Conservation (phyloP, 1,284 basidiomycete species). For the Schizopora paradoxa region DNA sequence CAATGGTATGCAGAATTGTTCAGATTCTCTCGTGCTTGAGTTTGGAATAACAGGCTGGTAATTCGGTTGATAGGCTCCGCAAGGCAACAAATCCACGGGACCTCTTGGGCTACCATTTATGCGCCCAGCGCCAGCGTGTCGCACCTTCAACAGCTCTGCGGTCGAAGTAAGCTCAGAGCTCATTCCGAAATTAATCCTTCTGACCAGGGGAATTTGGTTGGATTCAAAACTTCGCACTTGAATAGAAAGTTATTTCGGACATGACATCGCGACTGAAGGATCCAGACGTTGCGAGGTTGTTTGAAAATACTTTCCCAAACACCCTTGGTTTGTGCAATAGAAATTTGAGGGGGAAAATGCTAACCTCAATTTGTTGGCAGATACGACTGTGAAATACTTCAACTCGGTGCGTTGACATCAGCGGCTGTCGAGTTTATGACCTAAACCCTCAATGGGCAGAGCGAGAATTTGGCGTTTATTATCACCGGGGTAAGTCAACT, state of each 20-base stretch:
- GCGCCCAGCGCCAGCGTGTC: constrained; percentile 59
- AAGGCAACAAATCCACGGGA: constrained; percentile 53
- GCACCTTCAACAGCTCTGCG: constrained; percentile 68
- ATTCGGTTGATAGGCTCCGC: constrained; percentile 39
- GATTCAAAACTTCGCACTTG: background rate
- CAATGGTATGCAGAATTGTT: constrained; percentile 36
- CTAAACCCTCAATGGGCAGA: constrained; percentile 31
- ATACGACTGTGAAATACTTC: constrained; percentile 73
- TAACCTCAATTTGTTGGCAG: constrained; percentile 34
- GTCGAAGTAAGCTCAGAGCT: constrained; percentile 47
- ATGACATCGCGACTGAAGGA: constrained; percentile 67
- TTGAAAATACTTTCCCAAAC: constrained; percentile 75
- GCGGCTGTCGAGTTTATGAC: constrained; percentile 7
- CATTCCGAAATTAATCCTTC: background rate
- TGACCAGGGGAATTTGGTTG: no score
- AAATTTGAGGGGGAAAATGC: constrained; percentile 1
- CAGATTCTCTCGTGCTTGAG: background rate
- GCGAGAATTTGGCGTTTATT: constrained; percentile 67
- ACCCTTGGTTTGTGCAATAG: constrained; percentile 50
- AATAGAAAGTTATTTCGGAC: constrained; percentile 60
- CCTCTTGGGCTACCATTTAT: constrained; percentile 63
- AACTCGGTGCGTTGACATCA: constrained; percentile 37
- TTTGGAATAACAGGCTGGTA: background rate
- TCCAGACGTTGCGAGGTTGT: constrained; percentile 66
- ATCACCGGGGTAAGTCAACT: constrained; percentile 56